Percentiles rank a stretch among this genome's conserved stretches.
Conservation (phyloP, 2,329 filamentous ascomycete genomes). For the Byssochlamys sp. region DNA sequence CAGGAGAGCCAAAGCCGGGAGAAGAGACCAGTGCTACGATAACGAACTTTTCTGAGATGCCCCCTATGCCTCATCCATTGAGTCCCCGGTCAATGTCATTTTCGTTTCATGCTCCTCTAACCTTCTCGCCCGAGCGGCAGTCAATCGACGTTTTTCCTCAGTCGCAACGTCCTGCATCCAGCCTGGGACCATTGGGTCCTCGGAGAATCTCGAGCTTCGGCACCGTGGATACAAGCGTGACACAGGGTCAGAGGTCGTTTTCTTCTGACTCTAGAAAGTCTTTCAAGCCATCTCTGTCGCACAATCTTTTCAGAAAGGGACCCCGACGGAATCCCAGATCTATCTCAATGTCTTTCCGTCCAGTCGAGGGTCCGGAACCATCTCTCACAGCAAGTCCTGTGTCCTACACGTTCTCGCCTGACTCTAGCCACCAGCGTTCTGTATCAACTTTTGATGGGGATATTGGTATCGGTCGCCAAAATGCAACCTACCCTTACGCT, state of each 20-base stretch:
- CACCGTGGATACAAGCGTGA: neutral
- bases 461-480: neutral
- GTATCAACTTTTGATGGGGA: neutral
- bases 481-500: neutral
- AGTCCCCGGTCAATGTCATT: constrained; percentile 15
- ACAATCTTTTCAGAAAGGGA: neutral
- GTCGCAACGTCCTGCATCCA: neutral
- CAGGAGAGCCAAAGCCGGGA: neutral
- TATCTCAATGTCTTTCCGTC: neutral
- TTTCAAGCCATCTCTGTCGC: neutral
- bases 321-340: neutral
- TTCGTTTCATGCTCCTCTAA: constrained; percentile 14
- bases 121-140: constrained; percentile 10
- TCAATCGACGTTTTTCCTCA: neutral
- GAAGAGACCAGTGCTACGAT: constrained; percentile 11
- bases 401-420: neutral
- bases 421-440: neutral
- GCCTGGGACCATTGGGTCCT: neutral
- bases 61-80: constrained; percentile 10
- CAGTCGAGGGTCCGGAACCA: neutral
- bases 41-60: constrained; percentile 16
- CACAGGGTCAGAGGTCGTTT: neutral
- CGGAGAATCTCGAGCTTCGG: neutral
- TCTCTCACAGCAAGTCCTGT: neutral
- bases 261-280: neutral